These are phyloP conservation scores for Akanthomyces muscarius DNA, from an alignment of 2,329 filamentous ascomycete species.

Conservation along the genomic window DNA sequence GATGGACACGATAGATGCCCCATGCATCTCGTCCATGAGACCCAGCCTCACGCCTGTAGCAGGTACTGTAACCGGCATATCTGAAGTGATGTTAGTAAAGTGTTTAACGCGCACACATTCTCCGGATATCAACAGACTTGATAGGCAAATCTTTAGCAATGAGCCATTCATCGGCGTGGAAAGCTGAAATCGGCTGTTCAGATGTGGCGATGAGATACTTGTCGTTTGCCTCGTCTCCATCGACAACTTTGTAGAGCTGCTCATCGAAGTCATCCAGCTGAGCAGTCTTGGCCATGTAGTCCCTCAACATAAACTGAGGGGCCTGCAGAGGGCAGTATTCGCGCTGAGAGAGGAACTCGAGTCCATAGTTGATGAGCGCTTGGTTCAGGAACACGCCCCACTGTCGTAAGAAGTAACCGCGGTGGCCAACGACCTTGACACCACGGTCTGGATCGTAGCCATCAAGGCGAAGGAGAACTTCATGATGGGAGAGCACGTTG, in stretches of 20 bases:
- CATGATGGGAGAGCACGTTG: conserved; percentile 83
- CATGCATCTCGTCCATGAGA: conserved; percentile 84
- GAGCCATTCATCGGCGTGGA: conserved; percentile 93
- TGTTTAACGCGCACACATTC: background rate
- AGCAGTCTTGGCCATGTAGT: conserved; percentile 96
- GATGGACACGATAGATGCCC: conserved; percentile 97
- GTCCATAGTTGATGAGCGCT: conserved; percentile 89
- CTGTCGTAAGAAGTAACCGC: conserved; percentile 86
- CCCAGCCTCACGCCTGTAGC: conserved; percentile 93
- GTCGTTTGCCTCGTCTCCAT: conserved; percentile 80
- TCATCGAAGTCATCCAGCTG: conserved; percentile 97
- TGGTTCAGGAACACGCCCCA: conserved; percentile 91
- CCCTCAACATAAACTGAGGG: conserved; percentile 90
- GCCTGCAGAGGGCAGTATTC: conserved; percentile 82
- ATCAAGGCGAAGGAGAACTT: conserved; percentile 81
- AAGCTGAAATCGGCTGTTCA: conserved; percentile 90
- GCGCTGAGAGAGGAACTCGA: conserved; percentile 79
- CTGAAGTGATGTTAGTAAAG: conserved; percentile 47
- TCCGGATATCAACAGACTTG: conserved; percentile 48
- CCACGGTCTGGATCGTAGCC: conserved; percentile 92
- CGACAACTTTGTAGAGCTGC: conserved; percentile 94
- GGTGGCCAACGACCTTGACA: conserved; percentile 89
- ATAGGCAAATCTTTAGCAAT: conserved; percentile 80
- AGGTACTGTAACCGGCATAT: conserved; percentile 88
- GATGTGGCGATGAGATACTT: conserved; percentile 78